Base-by-base conservation (phyloP, 192 early-diverging fungal genomes). In the Lunasporangiospora selenospora region DNA sequence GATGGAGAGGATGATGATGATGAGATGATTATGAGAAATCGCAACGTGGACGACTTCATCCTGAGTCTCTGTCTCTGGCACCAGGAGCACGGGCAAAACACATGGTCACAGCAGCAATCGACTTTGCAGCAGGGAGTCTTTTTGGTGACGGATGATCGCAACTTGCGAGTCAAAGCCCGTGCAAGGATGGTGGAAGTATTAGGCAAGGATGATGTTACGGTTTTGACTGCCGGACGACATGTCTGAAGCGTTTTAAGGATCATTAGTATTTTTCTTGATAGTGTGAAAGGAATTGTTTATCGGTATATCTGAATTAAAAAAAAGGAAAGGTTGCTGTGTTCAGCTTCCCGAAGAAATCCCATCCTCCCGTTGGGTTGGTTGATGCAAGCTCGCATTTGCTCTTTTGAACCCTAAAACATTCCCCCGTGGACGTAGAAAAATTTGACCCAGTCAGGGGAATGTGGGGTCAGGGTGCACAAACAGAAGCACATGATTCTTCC, bases 21-120 rank as follows among this genome's bases (percentile, higher is more conserved):
- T 52, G 77, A 83, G 12, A 80, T 80, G 66, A 79, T 78, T 41
- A 81, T 81, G 48, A 76, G 67, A 11, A 79, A 73, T 21, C 69
- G 81, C 39, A 86, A 86, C 65, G 58, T 86, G n/a, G 85, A 86
- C 55, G 85, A 86, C 38, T 64, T 86, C 26, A 78, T 86, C 31
- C 67, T 86, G 6, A 79, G 79, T 0, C 53, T 79, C 7, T 86
- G 85, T 58, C 58, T 84, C 1, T 86, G 85, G 85, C 77, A 79
- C 43, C 62, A 67, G 11, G 57, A 78, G 23, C 60, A 78, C 39
- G 29, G 31, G 1, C 19, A 27, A 27, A 23, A 58, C 3, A 43
- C 34, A 13, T 16, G 40, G 27, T 26, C 58, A 1, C 51, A 38
- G 2, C 11, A 34, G 43, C 24, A 38, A 23, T 21, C 42, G 4